Conservation (phyloP, 2,329 filamentous ascomycete genomes). For the Fusarium sp. region DNA sequence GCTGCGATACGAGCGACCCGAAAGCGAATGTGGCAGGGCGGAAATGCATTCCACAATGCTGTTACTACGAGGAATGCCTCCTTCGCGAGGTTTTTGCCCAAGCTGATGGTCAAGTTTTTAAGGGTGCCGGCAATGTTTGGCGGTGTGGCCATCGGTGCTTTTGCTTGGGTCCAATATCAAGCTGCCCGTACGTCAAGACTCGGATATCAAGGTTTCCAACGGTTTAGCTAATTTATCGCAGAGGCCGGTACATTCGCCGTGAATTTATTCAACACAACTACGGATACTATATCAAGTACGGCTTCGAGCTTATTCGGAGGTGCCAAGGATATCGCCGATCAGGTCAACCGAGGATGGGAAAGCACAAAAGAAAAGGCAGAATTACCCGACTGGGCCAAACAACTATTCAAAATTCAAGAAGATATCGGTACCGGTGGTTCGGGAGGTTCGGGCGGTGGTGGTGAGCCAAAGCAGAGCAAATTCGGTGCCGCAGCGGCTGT, state of each 20-base stretch:
- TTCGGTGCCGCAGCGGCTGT: conserved; percentile 68
- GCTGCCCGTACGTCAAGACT: conserved; percentile 73
- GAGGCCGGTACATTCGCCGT: conserved; percentile 59
- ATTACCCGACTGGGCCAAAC: conserved; percentile 79
- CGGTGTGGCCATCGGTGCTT: conserved; percentile 82
- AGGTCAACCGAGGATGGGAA: conserved; percentile 82
- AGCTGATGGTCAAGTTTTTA: conserved; percentile 87
- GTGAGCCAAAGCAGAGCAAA: conserved; percentile 67
- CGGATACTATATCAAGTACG: conserved; percentile 73
- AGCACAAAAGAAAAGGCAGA: conserved; percentile 81
- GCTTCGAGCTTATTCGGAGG: conserved; percentile 76
- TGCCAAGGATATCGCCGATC: conserved; percentile 77
- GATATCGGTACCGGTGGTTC: conserved; percentile 62
- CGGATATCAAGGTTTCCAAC: not conserved
- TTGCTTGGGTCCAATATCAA: conserved; percentile 96
- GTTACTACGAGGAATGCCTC: conserved; percentile 70
- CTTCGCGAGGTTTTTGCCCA: conserved; percentile 76
- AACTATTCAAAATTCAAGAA: conserved; percentile 70
- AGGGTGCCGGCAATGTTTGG: conserved; percentile 92
- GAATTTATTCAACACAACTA: conserved; percentile 77
- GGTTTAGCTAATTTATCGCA: conserved; percentile 42
- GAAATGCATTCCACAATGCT: conserved; percentile 85
- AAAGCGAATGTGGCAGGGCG: conserved; percentile 77
- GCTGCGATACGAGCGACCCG: conserved; percentile 67
- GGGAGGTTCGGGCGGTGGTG: conserved; percentile 56